Percentiles rank a stretch among this genome's conserved stretches.
These are phyloP conservation scores for Geranium brycei DNA, from an alignment of 345 rosid species.

Conservation along the genomic window DNA sequence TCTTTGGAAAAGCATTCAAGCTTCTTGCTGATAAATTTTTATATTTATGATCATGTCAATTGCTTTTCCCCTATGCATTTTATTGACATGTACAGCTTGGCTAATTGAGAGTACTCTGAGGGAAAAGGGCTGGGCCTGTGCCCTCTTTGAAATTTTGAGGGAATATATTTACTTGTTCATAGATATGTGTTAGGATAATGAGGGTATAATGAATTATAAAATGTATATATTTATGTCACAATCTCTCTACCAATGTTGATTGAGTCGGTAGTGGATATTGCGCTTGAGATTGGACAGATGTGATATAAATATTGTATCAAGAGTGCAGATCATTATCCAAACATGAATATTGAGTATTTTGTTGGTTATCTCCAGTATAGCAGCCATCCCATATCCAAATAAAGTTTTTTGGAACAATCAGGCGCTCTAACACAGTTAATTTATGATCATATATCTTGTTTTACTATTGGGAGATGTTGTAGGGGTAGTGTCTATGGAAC, in stretches of 20 bases:
- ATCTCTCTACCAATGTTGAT: not conserved
- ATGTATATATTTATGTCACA: slow-evolving; percentile 1
- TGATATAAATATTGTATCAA: not conserved
- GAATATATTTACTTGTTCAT: slow-evolving; percentile 11
- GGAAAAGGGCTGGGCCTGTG: slow-evolving; percentile 13
- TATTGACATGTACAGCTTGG: slow-evolving; percentile 12
- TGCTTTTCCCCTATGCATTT: slow-evolving; percentile 8
- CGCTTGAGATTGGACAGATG: not conserved
- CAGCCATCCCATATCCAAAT: not conserved
- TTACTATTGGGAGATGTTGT: slow-evolving; percentile 14
- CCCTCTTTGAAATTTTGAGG: slow-evolving; percentile 2
- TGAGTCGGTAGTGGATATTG: not conserved
- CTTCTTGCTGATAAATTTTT: slow-evolving; percentile 1
- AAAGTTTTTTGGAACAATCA: not conserved
- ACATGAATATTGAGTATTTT: not conserved
- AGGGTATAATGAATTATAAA: not conserved
- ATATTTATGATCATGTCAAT: slow-evolving; percentile 6
- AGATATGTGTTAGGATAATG: slow-evolving; percentile 11
- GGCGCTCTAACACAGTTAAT: not conserved
- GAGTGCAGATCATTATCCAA: not conserved
- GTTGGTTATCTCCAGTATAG: not conserved
- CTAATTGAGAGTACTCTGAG: slow-evolving; percentile 9
- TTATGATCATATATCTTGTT: slow-evolving; percentile 19
- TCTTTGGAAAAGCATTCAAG: too few species aligned
- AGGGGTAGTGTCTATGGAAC: slow-evolving; percentile 37